phyloP scores from a whole-genome alignment of 2,329 filamentous ascomycete genomes.

The Hypocreales sp. region DNA sequence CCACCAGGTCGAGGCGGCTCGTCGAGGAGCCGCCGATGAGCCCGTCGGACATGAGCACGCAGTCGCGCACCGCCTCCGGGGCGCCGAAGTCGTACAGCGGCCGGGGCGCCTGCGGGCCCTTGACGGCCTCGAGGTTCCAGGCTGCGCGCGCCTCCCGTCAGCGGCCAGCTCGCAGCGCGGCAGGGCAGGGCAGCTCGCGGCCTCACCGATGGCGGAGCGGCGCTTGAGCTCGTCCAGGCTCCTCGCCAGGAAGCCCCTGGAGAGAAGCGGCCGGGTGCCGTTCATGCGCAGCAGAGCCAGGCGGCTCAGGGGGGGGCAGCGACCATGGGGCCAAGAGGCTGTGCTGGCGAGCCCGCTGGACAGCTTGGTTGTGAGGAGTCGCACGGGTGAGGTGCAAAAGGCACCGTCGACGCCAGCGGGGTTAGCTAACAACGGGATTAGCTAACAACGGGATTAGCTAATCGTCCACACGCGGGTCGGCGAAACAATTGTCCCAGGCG shows the following conservation, averaged over 20 bases:
- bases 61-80: constrained; percentile 28
- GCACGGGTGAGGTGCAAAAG: no score
- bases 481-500: no score
- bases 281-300: no score
- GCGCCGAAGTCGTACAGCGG: constrained; percentile 48
- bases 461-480: no score
- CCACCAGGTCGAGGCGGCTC: constrained; percentile 51
- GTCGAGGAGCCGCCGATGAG: constrained; percentile 79
- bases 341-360: neutral
- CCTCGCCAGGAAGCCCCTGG: constrained; percentile 39
- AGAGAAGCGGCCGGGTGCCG: constrained; percentile 23
- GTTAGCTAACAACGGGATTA: no score
- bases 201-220: constrained; percentile 36
- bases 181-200: neutral
- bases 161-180: no score
- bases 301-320: constrained; percentile 3
- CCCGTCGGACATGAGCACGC: constrained; percentile 72
- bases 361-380: no score
- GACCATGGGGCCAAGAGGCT: constrained; percentile 2
- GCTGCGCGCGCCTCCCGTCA: no score
- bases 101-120: constrained; percentile 46
- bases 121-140: constrained; percentile 53
- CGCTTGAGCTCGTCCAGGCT: constrained; percentile 46
- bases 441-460: no score
- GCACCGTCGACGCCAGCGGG: no score